Evolutionary conservation across 805 yeast species (phyloP).

Genomic region (Tetrapisispora taiwanensis): DNA sequence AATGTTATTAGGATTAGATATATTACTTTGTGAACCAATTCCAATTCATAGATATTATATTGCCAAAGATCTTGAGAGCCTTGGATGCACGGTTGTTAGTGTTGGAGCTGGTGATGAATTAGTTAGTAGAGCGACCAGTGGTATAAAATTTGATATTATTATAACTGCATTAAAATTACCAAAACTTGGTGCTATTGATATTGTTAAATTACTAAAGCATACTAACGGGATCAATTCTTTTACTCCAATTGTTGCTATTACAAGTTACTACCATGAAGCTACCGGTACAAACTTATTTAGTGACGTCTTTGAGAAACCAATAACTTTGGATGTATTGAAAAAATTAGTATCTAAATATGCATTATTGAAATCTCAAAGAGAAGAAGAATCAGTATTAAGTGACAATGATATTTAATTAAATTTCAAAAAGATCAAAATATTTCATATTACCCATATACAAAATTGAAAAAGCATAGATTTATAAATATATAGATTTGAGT

Average conservation of each 20-base stretch:
- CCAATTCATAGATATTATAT: slow-evolving; percentile 69
- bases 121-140: slow-evolving; percentile 70
- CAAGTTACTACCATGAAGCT: slow-evolving; percentile 66
- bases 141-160: slow-evolving; percentile 74
- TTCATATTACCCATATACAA: not conserved
- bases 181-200: slow-evolving; percentile 61
- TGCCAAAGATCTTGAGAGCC: slow-evolving; percentile 48
- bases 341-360: slow-evolving; percentile 25
- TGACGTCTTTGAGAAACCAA: slow-evolving; percentile 68
- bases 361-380: slow-evolving; percentile 24
- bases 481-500: no score
- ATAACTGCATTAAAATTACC: slow-evolving; percentile 63
- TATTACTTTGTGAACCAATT: slow-evolving; percentile 77
- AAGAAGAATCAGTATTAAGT: slow-evolving; percentile 25
- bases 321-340: slow-evolving; percentile 18
- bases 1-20: slow-evolving; percentile 39
- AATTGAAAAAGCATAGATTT: not conserved
- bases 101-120: slow-evolving; percentile 76
- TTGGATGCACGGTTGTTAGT: slow-evolving; percentile 74
- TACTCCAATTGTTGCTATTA: slow-evolving; percentile 69
- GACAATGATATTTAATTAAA: slow-evolving; percentile 18
- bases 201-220: slow-evolving; percentile 61
- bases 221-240: slow-evolving; percentile 69
- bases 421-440: no score
- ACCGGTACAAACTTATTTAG: slow-evolving; percentile 43